Conservation (phyloP, 2,329 filamentous ascomycete genomes). For the Fusarium sp. region DNA sequence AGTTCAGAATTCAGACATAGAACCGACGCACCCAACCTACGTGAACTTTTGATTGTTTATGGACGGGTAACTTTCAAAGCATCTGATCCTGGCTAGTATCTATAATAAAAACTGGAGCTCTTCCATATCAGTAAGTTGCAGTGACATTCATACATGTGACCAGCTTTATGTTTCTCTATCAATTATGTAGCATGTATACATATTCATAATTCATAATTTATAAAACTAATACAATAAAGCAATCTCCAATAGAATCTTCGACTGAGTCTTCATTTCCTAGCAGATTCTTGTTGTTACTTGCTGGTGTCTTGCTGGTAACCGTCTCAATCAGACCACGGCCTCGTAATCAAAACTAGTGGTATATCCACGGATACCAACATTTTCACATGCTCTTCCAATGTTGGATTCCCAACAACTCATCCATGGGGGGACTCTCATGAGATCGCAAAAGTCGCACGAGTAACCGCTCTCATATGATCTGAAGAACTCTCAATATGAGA, state of each 20-base stretch:
- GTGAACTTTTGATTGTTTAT: not conserved
- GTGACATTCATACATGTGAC: not conserved
- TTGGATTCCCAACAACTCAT: conserved; percentile 19
- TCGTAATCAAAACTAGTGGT: conserved; percentile 18
- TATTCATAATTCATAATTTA: not conserved
- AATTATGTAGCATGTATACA: not conserved
- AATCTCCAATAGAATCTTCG: not conserved
- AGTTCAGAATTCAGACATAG: not conserved
- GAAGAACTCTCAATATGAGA: not conserved
- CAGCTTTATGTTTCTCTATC: not conserved
- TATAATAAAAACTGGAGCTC: not conserved
- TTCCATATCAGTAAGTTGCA: not conserved
- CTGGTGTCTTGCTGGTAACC: conserved; percentile 8
- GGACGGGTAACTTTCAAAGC: not conserved
- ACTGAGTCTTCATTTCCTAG: not conserved
- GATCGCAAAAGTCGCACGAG: not conserved
- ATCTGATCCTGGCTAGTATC: not conserved
- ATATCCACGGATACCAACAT: not conserved
- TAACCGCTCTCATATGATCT: not conserved
- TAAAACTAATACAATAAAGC: not conserved
- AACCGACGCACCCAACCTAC: not conserved
- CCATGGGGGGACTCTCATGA: not conserved
- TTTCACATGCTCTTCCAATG: not conserved
- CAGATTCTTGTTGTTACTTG: not conserved
- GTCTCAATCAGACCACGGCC: conserved; percentile 29